Conservation (phyloP, 805 yeast species). For the Teunomyces stri region DNA sequence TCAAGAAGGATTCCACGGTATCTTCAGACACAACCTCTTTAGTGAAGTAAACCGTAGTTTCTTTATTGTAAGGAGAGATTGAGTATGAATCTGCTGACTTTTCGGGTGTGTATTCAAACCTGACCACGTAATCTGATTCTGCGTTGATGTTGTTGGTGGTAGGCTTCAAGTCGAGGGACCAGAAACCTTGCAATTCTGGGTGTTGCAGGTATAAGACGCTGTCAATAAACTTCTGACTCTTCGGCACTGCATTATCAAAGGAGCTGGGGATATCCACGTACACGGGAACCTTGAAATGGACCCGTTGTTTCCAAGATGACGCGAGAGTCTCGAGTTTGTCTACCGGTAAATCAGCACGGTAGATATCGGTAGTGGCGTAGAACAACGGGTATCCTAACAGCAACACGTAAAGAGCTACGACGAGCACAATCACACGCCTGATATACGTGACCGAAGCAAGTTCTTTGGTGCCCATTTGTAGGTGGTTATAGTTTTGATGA, state of each 20-base stretch:
- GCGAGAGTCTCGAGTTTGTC: conserved; percentile 36
- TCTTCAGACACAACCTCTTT: conserved; percentile 20
- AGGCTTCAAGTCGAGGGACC: conserved; percentile 28
- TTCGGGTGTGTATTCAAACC: conserved; percentile 21
- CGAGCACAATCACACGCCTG: conserved; percentile 10
- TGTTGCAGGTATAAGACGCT: conserved; percentile 18
- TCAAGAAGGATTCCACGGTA: conserved; percentile 34
- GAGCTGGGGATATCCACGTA: conserved; percentile 36
- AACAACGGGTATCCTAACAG: conserved; percentile 22
- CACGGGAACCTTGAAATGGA: conserved; percentile 41
- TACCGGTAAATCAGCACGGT: conserved; percentile 60
- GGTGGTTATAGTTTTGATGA: neutral
- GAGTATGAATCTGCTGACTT: conserved; percentile 16
- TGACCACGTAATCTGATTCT: conserved; percentile 37
- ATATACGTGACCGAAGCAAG: conserved; percentile 6
- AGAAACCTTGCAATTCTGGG: conserved; percentile 24
- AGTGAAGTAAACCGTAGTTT: conserved; percentile 29
- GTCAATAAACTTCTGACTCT: conserved; percentile 38
- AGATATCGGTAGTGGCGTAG: conserved; percentile 52
- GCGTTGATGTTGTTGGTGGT: conserved; percentile 11
- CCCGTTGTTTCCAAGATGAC: conserved; percentile 19
- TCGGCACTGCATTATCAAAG: conserved; percentile 24
- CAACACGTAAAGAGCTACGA: conserved; percentile 17
- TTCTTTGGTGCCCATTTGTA: neutral
- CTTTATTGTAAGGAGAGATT: conserved; percentile 38